Conservation (phyloP, 2,329 filamentous ascomycete species). For the Colletotrichum abscissum region DNA sequence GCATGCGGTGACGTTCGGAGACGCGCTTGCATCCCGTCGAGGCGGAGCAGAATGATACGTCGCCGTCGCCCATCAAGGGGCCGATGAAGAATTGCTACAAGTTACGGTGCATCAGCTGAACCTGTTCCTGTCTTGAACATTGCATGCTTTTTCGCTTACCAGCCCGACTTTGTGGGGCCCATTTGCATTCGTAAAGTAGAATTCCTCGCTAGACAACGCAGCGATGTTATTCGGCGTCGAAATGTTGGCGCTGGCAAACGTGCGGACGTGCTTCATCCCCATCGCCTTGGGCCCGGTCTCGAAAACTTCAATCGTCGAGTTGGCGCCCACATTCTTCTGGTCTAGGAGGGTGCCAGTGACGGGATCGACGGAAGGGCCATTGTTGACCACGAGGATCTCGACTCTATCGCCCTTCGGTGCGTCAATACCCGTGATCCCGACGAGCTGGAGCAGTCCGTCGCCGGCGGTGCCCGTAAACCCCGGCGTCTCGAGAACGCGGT, state of each 20-base stretch:
- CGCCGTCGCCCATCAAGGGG: slow-evolving; percentile 39
- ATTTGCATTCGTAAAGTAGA: slow-evolving; percentile 42
- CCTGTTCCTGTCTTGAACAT: too few relatives aligned
- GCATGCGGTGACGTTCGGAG: slow-evolving; percentile 39
- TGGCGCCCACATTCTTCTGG: slow-evolving; percentile 71
- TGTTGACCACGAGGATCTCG: slow-evolving; percentile 41
- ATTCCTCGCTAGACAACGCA: slow-evolving; percentile 34
- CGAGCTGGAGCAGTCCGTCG: slow-evolving; percentile 44
- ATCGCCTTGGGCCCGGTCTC: slow-evolving; percentile 33
- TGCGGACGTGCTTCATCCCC: slow-evolving; percentile 40
- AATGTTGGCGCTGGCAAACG: slow-evolving; percentile 37
- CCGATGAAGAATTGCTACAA: slow-evolving; percentile 37
- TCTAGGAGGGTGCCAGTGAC: slow-evolving; percentile 57
- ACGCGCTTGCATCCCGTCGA: slow-evolving; percentile 38
- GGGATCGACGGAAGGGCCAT: slow-evolving; percentile 40
- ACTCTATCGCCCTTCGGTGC: slow-evolving; percentile 28
- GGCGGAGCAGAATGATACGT: slow-evolving; percentile 43
- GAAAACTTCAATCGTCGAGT: slow-evolving; percentile 64
- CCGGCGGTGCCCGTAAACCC: slow-evolving; percentile 44
- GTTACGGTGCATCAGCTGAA: not conserved
- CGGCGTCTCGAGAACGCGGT: slow-evolving; percentile 40
- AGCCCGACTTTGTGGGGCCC: slow-evolving; percentile 37
- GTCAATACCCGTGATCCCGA: slow-evolving; percentile 46
- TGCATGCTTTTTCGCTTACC: slow-evolving; percentile 15
- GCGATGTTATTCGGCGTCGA: slow-evolving; percentile 42